Conservation (phyloP, 176 grass and related monocot genomes). For the Saccharum officinarum region DNA sequence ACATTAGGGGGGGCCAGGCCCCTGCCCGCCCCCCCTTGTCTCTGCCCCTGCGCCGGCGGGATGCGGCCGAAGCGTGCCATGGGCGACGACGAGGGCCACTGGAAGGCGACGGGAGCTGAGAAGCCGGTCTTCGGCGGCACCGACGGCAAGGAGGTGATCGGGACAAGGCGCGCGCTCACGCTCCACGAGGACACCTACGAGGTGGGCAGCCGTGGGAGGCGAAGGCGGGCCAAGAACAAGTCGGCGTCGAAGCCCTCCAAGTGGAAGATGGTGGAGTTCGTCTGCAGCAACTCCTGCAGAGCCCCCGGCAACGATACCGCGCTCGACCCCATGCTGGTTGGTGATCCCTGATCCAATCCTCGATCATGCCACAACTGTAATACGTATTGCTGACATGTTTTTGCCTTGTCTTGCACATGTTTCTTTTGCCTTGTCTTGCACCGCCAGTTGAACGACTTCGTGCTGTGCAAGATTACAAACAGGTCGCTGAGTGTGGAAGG, state of each 20-base stretch:
- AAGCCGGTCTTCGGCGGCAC: neutral
- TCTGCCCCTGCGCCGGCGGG: too few relatives aligned
- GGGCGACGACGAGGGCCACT: neutral
- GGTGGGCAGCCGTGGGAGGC: neutral
- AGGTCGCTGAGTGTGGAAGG: neutral
- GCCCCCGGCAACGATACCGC: neutral
- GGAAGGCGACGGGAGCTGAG: neutral
- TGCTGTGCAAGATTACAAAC: slow-evolving; percentile 20
- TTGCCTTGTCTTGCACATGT: neutral
- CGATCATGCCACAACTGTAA: neutral
- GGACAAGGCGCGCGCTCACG: neutral
- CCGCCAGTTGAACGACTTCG: neutral
- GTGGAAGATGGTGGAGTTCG: slow-evolving; percentile 30
- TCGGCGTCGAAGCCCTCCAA: neutral
- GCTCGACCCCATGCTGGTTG: neutral
- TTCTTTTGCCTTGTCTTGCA: neutral
- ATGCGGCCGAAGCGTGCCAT: slow-evolving; percentile 8
- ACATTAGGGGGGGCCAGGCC: too few relatives aligned
- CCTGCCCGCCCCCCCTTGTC: too few relatives aligned
- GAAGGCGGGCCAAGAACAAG: neutral
- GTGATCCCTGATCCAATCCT: neutral
- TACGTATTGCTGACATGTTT: neutral
- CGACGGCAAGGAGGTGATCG: neutral
- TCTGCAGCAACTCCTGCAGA: neutral
- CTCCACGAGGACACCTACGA: neutral